Base-by-base conservation (phyloP, 441 rosid species). In the Adansonia gregorii region DNA sequence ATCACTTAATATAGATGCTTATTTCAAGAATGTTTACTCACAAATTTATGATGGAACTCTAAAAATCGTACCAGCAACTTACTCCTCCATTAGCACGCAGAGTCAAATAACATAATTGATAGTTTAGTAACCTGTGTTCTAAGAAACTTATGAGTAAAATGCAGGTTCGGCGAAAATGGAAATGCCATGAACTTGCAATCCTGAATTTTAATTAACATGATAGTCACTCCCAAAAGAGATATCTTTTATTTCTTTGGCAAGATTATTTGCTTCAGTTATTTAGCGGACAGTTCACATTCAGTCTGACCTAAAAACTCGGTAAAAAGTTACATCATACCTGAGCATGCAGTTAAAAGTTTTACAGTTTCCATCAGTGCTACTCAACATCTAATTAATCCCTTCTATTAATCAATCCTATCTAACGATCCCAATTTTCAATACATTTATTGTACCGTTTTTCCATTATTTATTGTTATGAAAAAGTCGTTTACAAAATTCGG, bases 121-220 rank as follows among this genome's bases (percentile, higher is more conserved):
- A 22, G 17, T 20, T 67, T 63, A 59, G 35, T 3, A 20, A 63
- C 49, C 2, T 46, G 46, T 5, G 55, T 19, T 46, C 20, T 3
- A 3, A 46, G 15, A 46, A 17, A 45, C n/a, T 45, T 46, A 43
- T 45, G 17, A 20, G n/a, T 12, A 48, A 68, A 43, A 22, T 20
- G 20, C 31, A 54, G 58, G 10, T 22, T 68, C 12, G 10, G 17
- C 10, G 0, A 27, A 14, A 12, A 68, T 20, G 27, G 19, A 22
- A 22, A 68, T 48, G 12, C 11, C 19, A 3, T 11, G 43, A 68
- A 19, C 31, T 43, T 22, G 22, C 43, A 14, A 65, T 17, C 71
- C 35, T 10, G 15, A 41, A 17, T 41, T 66, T n/a, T 66, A 66
- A 41, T 66, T 66, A 66, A 41, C 51, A 66, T 41, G 70, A 66